Conservation (phyloP, 2,329 filamentous ascomycete genomes). For the Fusarium oligoseptatum region DNA sequence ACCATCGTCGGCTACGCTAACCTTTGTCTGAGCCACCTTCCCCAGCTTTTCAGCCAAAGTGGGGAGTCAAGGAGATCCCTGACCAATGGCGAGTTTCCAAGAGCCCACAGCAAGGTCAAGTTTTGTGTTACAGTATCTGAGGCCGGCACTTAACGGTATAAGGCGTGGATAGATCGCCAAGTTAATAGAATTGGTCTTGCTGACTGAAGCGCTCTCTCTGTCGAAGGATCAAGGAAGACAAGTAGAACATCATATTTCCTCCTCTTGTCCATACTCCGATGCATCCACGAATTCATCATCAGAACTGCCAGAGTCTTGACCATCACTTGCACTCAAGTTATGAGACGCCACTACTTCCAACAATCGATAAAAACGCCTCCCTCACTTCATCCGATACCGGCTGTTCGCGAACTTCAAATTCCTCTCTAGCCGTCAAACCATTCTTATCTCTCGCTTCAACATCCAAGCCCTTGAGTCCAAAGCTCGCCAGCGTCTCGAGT, state of each 20-base stretch:
- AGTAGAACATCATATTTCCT: no score
- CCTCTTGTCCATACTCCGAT: not conserved
- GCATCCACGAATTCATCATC: not conserved
- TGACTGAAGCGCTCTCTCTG: not conserved
- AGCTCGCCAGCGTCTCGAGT: not conserved
- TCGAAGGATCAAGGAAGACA: not conserved
- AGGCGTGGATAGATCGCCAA: not conserved
- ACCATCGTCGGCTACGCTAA: not conserved
- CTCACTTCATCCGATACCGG: not conserved
- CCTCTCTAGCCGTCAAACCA: not conserved
- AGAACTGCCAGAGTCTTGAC: not conserved
- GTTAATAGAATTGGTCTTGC: accelerated
- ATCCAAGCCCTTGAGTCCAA: not conserved
- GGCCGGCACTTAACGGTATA: not conserved
- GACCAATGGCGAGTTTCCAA: not conserved
- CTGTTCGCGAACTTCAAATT: not conserved
- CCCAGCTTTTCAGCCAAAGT: not conserved
- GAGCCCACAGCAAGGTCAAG: no score
- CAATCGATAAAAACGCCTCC: not conserved
- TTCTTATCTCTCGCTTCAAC: not conserved
- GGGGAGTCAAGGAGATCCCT: no score
- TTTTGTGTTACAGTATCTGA: not conserved
- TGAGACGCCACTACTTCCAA: not conserved
- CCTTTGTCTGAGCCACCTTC: not conserved
- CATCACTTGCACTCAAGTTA: not conserved